Evolutionary conservation across 306 rosid species (phyloP), one percentile per base, ranked within the genome.

Genomic region (Medicago arabica): DNA sequence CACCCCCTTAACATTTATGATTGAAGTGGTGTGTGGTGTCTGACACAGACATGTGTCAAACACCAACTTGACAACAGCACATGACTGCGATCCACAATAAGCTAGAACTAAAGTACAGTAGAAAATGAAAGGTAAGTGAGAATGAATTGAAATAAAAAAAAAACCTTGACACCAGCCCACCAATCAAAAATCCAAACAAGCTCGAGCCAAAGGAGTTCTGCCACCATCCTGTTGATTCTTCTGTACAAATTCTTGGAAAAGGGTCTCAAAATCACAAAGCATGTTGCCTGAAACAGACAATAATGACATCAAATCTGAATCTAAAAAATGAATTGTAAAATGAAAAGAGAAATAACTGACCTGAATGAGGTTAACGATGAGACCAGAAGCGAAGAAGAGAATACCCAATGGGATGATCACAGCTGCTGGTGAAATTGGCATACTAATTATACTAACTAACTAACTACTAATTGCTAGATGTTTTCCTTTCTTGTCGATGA

Each of bases 81-180:
- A 34, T 34, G 38, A 21, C 23, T 21, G 23, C 23, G 1, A 21
- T 21, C 23, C 23, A 21, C 23, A 21, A 21, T 21, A 21, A 21
- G 23, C 23, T 21, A 4, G 38, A 34, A 4, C 31, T 28, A 28
- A 4, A 28, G 31, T 28, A 28, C 4, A 28, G 31, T 28, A 28
- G n/a, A 15, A 64, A 67, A 51, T 1, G 2, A 25, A 59, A 12
- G 2, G 12, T 5, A 21, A 58, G 38, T 21, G 34, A 25, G 13
- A 58, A 23, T 11, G 34, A 58, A 58, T 58, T 21, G 40, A 0
- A 9, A 49, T 21, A 23, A 0, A 9, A 23, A 0, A 9, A 54
- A 77, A 43, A 90, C 97, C 97, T 89, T 79, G 64, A 92, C 89
- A 21, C 96, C 91, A 6, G 97, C 95, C 97, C 93, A 92, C 97